phyloP scores from a whole-genome alignment of 495 filamentous ascomycete species.

The Sabuloglossum arenarium region DNA sequence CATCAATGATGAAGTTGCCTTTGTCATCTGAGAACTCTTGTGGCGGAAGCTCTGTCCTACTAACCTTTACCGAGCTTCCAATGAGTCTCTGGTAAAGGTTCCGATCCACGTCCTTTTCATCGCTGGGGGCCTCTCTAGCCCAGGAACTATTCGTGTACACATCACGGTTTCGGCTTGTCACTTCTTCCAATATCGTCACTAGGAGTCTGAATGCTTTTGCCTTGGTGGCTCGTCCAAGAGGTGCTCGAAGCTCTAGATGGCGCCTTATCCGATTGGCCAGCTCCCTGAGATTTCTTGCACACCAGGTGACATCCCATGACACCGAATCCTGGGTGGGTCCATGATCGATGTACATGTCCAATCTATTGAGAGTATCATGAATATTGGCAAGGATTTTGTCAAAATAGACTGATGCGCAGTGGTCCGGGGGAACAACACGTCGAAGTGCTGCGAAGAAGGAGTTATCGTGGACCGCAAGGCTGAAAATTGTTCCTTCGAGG shows the following conservation, averaged over 20 bases:
- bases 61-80: slow-evolving; percentile 4
- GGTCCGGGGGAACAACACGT: slow-evolving; percentile 24
- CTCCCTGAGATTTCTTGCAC: slow-evolving; percentile 18
- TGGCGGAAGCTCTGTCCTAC: slow-evolving; percentile 13
- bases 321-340: slow-evolving; percentile 14
- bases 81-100: slow-evolving; percentile 30
- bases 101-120: slow-evolving; percentile 26
- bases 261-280: slow-evolving; percentile 19
- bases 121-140: slow-evolving; percentile 19
- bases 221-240: neutral
- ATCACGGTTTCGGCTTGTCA: slow-evolving; percentile 26
- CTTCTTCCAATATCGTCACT: slow-evolving; percentile 22
- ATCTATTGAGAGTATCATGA: slow-evolving; percentile 17
- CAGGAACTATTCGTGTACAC: slow-evolving; percentile 20
- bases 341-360: slow-evolving; percentile 23
- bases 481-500: slow-evolving; percentile 29
- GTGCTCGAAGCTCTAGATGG: slow-evolving; percentile 21
- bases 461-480: slow-evolving; percentile 27
- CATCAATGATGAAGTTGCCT: slow-evolving; percentile 22
- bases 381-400: slow-evolving; percentile 23
- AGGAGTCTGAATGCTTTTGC: slow-evolving; percentile 18
- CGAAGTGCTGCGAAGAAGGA: slow-evolving; percentile 24
- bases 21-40: neutral
- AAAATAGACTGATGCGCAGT: slow-evolving; percentile 27
- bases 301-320: slow-evolving; percentile 13